phyloP scores from a whole-genome alignment of 73 alveolate species.

The Blepharisma japonicum region DNA sequence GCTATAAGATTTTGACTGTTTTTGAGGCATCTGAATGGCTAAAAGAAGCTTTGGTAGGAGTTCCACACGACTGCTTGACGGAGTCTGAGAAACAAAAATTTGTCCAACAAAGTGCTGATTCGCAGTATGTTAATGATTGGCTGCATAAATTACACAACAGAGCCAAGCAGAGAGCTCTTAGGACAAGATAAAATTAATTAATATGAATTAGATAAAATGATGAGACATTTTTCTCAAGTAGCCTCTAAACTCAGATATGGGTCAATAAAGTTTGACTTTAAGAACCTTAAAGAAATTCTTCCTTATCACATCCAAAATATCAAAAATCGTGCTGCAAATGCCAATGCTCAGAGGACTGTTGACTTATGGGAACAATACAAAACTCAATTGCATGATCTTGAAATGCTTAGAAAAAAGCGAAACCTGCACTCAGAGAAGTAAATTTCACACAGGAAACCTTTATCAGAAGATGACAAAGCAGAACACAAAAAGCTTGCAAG shows the following conservation, averaged over 20 bases:
- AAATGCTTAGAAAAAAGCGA: conserved; percentile 22
- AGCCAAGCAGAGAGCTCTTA: conserved; percentile 24
- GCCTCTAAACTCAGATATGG: conserved; percentile 31
- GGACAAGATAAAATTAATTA: background rate
- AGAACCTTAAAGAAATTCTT: conserved; percentile 40
- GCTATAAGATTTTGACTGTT: background rate
- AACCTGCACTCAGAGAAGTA: too few relatives aligned
- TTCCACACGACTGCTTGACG: conserved; percentile 30
- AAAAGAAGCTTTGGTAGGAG: background rate
- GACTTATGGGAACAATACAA: conserved; percentile 50
- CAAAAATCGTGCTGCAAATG: conserved; percentile 49
- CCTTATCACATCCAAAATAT: conserved; percentile 49
- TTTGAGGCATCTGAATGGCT: conserved; percentile 21
- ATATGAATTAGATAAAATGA: background rate
- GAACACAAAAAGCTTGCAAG: conserved; percentile 41
- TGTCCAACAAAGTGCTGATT: background rate
- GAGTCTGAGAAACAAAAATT: conserved; percentile 17
- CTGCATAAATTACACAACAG: conserved; percentile 22
- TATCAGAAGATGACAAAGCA: background rate
- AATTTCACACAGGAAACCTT: too few relatives aligned
- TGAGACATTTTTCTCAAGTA: too few relatives aligned
- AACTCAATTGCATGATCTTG: conserved; percentile 47
- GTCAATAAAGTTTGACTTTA: conserved; percentile 42
- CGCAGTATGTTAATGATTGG: conserved; percentile 11
- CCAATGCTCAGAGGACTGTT: conserved; percentile 43